Evolutionary conservation across 2,329 filamentous ascomycete species (phyloP).

Genomic region (Pezicula neosporulosa): DNA sequence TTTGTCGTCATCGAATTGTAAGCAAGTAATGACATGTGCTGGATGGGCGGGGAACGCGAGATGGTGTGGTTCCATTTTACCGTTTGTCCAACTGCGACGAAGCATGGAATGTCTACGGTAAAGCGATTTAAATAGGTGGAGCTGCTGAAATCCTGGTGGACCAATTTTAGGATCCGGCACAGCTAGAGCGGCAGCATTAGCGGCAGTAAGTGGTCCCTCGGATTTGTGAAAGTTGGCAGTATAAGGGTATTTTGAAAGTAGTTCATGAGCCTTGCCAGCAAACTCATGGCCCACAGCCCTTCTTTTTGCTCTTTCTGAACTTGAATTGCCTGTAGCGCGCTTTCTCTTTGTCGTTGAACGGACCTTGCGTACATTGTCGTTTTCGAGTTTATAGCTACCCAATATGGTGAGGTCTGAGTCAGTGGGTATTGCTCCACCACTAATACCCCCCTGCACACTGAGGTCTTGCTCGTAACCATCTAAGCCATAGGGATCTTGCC

Average conservation of each 20-base stretch:
- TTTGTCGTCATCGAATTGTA: constrained; percentile 97
- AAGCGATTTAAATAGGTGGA: constrained; percentile 94
- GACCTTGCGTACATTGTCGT: constrained; percentile 15
- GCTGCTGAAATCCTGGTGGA: constrained; percentile 70
- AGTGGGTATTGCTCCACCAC: constrained; percentile 41
- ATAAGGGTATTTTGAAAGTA: constrained; percentile 16
- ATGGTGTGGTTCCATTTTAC: constrained; percentile 79
- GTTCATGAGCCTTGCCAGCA: constrained; percentile 20
- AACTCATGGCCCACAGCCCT: constrained; percentile 24
- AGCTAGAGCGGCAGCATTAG: constrained; percentile 77
- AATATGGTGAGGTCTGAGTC: constrained; percentile 42
- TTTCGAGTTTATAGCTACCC: constrained; percentile 13
- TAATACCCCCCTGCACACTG: constrained; percentile 41
- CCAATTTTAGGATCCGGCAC: constrained; percentile 81
- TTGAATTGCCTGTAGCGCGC: constrained; percentile 15
- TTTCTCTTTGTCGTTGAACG: constrained; percentile 29
- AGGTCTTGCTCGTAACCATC: constrained; percentile 80
- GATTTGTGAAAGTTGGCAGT: constrained; percentile 38
- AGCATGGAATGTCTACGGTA: constrained; percentile 93
- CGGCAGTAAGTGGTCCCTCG: constrained; percentile 83
- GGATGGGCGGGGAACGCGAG: constrained; percentile 96
- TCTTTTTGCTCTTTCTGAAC: constrained; percentile 25
- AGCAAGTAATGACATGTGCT: constrained; percentile 92
- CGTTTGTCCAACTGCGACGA: constrained; percentile 86
- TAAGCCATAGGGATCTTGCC: constrained; percentile 79